Evolutionary conservation across 805 yeast genomes (phyloP).

Genomic region (Metschnikowia shivogae): DNA sequence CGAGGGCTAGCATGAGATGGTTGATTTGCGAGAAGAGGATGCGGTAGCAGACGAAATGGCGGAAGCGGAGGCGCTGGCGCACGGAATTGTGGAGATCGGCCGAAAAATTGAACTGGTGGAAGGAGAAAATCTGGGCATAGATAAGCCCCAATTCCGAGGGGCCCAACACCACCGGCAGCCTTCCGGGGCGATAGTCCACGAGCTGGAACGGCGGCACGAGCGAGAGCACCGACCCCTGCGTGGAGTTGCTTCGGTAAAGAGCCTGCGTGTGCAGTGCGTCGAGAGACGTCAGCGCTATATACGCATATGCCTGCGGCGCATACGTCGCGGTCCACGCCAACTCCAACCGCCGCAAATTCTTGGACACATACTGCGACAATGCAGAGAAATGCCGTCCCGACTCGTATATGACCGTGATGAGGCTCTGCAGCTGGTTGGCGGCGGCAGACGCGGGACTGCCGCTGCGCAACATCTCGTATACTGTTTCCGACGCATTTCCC

Average conservation of each 20-base stretch:
- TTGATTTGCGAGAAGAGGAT: constrained; percentile 29
- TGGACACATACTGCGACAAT: constrained; percentile 32
- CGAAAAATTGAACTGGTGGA: constrained; percentile 34
- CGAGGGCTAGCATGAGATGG: constrained; percentile 25
- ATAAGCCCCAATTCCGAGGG: constrained; percentile 33
- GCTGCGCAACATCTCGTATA: constrained; percentile 17
- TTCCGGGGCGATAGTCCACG: constrained; percentile 20
- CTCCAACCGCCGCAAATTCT: constrained; percentile 18
- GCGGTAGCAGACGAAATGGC: constrained; percentile 26
- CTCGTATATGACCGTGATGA: constrained; percentile 23
- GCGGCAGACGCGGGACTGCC: constrained; percentile 13
- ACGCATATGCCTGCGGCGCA: constrained; percentile 19
- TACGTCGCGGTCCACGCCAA: constrained; percentile 22
- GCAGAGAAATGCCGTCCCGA: constrained; percentile 31
- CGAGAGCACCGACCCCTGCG: constrained; percentile 15
- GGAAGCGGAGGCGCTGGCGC: constrained; percentile 20
- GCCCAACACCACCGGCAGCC: constrained; percentile 24
- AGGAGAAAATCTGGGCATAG: constrained; percentile 30
- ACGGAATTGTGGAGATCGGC: constrained; percentile 22
- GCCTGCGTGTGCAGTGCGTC: constrained; percentile 16
- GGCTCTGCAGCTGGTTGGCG: constrained; percentile 15
- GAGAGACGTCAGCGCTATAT: constrained; percentile 9
- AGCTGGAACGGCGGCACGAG: constrained; percentile 22
- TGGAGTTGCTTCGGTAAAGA: constrained; percentile 12
- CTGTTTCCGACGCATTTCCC: constrained; percentile 24